Base-by-base conservation (phyloP, 768 basidiomycete genomes). In the Lentinula boryana region DNA sequence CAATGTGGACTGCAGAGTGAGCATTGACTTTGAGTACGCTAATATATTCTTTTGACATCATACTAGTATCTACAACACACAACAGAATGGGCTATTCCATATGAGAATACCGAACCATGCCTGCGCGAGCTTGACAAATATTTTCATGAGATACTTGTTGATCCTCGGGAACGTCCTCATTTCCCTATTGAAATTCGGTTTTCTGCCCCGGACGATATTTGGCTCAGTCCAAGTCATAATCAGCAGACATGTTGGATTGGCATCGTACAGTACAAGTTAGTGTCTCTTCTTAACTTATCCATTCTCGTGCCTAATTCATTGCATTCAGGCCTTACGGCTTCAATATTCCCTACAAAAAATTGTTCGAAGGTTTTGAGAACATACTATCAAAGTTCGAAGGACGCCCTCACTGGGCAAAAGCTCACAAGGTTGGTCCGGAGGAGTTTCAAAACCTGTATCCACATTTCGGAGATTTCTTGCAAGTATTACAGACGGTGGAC, bases 391-490 rank as follows among this genome's bases (percentile, higher is more conserved):
- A 76, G 32, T 81, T 94, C 73, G 80, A 81, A 46, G 96, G 94
- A 5, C 81, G 91, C 51, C 95, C 96, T 8, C 96, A 98, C 76
- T 98, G 96, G 96, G 96, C 95, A 0, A 98, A 98, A 73, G 82
- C 91, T 21, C 96, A 98, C 70, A 74, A 75, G 23, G 79, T 95
- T 40, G 77, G 80, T 48, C 89, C 90, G 2, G 78, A 79, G 49
- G 72, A 77, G 35, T 80, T 97, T 58, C 82, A 83, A 56, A 68
- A 67, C 58, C 73, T 90, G 10, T 98, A 98, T 74, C 91, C 95
- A 21, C 81, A 77, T 62, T 97, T 94, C 72, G 83, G 86, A 65
- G 85, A 88, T 66, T 98, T 93, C 74, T 74, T 82, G 31, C 70
- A 72, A 46, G 83, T 95, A 52, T 73, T 95, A 48, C 71, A 84